Evolutionary conservation across 352 stramenopile species (phyloP).

Genomic region (Phytopythium cucurbitacearum): DNA sequence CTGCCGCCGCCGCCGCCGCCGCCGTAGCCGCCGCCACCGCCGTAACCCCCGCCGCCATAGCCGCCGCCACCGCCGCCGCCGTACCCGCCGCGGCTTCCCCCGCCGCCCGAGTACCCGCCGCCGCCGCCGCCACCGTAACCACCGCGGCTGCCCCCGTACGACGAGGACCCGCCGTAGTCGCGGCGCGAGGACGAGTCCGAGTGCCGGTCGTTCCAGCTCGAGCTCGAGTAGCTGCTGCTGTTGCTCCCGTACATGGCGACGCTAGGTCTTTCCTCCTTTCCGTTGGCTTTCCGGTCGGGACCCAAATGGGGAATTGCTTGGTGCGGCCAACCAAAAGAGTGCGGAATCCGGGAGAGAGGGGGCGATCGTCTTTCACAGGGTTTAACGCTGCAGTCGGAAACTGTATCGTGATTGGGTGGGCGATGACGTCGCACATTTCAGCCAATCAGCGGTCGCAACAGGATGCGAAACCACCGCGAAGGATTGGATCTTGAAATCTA

Average conservation of each 20-base stretch:
- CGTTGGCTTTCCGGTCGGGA: not conserved
- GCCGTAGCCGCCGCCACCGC: conserved; percentile 17
- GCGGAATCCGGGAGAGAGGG: not conserved
- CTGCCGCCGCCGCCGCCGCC: conserved; percentile 25
- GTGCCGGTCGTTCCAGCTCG: conserved; percentile 61
- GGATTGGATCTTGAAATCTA: no score
- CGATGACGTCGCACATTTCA: no score
- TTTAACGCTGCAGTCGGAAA: not conserved
- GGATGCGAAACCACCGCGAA: no score
- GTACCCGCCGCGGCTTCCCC: conserved; percentile 27
- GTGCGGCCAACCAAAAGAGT: not conserved
- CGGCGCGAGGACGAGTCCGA: conserved; percentile 73
- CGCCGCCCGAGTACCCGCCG: conserved; percentile 23
- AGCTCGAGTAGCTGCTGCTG: conserved; percentile 25
- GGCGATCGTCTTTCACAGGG: not conserved
- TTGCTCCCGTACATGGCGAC: no score
- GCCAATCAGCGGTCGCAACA: no score
- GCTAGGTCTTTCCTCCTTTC: conserved; percentile 12
- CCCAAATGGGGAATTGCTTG: conserved; percentile 2
- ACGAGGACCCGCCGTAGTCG: conserved; percentile 41
- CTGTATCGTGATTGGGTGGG: not conserved
- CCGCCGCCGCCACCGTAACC: conserved; percentile 18
- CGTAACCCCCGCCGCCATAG: conserved; percentile 12
- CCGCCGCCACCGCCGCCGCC: conserved; percentile 28
- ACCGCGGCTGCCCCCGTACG: conserved; percentile 22